These are phyloP conservation scores for Edaphochlamys debaryana DNA, from an alignment of 139 green algal genomes.

Conservation along the genomic window DNA sequence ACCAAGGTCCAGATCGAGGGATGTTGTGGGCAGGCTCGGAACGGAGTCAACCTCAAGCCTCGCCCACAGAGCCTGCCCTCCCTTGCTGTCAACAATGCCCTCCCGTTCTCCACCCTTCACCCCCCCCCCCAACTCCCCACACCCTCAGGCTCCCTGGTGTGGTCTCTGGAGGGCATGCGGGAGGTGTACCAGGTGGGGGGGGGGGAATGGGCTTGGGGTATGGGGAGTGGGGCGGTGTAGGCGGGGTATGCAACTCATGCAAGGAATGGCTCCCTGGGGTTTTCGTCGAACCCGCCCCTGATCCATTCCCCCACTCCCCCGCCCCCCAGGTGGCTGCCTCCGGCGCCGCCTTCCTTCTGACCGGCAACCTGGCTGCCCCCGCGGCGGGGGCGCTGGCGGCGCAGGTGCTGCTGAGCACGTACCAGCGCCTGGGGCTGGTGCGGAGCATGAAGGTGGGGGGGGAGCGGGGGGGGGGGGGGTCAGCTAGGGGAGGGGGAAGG, in stretches of 20 bases:
- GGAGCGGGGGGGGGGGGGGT: background rate
- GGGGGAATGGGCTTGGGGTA: background rate
- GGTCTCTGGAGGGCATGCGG: constrained; percentile 26
- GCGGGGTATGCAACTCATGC: background rate
- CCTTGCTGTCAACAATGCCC: no score
- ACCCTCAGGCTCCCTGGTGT: constrained; percentile 18
- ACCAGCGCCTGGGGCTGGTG: constrained; percentile 27
- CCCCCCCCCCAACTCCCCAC: background rate
- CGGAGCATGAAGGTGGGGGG: constrained; percentile 21
- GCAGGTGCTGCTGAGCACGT: constrained; percentile 33
- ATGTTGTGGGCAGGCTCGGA: no score
- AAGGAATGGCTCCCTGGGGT: background rate
- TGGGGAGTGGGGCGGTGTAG: background rate
- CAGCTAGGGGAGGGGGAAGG: background rate
- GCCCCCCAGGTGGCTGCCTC: constrained; percentile 25
- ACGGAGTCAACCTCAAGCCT: no score
- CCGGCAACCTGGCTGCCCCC: constrained; percentile 57
- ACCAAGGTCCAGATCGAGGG: no score
- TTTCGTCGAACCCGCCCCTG: no score
- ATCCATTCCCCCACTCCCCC: no score
- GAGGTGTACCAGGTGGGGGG: constrained; percentile 34
- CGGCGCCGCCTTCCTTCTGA: constrained; percentile 45
- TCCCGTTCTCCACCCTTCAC: background rate
- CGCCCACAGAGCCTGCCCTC: no score
- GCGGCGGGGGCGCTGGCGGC: constrained; percentile 30